phyloP scores from a whole-genome alignment of 306 rosid species.

The Prunus padus region DNA sequence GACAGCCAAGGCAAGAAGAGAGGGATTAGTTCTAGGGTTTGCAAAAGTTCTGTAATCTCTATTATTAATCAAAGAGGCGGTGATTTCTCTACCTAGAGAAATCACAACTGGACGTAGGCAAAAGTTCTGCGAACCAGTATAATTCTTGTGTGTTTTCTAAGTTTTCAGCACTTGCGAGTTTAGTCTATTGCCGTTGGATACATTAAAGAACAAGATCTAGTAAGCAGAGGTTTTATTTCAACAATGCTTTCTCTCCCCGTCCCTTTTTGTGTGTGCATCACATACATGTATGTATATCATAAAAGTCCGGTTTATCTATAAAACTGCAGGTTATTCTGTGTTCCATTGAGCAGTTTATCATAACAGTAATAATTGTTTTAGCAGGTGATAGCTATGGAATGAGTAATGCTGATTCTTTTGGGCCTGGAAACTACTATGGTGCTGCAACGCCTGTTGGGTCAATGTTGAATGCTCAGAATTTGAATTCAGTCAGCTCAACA shows the following conservation, averaged over 20 bases:
- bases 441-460: constrained; percentile 68
- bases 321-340: background rate
- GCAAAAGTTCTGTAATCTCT: too few species aligned
- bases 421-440: constrained; percentile 64
- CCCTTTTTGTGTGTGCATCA: background rate
- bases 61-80: too few species aligned
- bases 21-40: too few species aligned
- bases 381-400: constrained; percentile 82
- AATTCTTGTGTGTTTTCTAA: too few species aligned
- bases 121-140: too few species aligned
- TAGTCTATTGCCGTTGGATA: too few species aligned
- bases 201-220: too few species aligned
- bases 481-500: constrained; percentile 55
- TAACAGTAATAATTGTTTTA: constrained; percentile 24
- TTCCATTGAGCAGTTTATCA: background rate
- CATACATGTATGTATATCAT: background rate
- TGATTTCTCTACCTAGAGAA: too few species aligned
- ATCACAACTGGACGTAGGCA: too few species aligned
- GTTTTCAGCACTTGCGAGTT: too few species aligned
- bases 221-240: too few species aligned
- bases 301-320: background rate
- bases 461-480: constrained; percentile 65
- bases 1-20: too few species aligned
- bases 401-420: constrained; percentile 63
- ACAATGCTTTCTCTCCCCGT: constrained; percentile 16